Evolutionary conservation across 2,329 filamentous ascomycete genomes (phyloP).

Genomic region (Aspergillus arachidicola): DNA sequence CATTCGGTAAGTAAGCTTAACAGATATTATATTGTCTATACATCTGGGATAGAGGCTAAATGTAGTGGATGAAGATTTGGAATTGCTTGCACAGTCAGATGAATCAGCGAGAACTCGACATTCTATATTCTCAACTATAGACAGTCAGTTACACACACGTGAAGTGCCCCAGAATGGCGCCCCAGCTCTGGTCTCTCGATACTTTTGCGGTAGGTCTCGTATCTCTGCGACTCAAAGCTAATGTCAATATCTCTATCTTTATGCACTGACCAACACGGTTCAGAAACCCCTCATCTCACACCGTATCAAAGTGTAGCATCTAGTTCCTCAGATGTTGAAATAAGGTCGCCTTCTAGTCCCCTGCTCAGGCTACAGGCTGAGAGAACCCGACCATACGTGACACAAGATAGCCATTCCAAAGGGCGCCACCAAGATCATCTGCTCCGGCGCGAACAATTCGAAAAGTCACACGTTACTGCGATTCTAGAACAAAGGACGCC

Average conservation of each 20-base stretch:
- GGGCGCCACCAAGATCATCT: background rate
- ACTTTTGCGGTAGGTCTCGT: constrained; percentile 34
- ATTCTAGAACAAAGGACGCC: constrained; percentile 1
- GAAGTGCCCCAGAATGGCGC: background rate
- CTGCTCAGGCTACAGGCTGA: constrained; percentile 27
- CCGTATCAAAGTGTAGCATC: constrained; percentile 27
- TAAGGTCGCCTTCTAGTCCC: constrained; percentile 35
- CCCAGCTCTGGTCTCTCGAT: constrained; percentile 26
- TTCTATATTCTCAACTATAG: constrained; percentile 2
- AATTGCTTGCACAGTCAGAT: constrained; percentile 38
- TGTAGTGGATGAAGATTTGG: constrained; percentile 32
- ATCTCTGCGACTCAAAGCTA: background rate
- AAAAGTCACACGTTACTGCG: background rate
- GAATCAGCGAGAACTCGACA: constrained; percentile 13
- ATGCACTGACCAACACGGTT: background rate
- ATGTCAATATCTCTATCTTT: background rate
- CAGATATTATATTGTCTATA: background rate
- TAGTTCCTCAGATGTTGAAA: constrained; percentile 29
- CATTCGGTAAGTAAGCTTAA: constrained; percentile 47
- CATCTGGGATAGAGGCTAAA: background rate
- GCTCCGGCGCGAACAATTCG: background rate
- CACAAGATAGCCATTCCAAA: background rate
- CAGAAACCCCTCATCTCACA: constrained; percentile 23
- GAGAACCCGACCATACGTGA: constrained; percentile 8
- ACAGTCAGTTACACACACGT: constrained; percentile 1